Base-by-base conservation (phyloP, 2,329 filamentous ascomycete genomes). In the Ceratocystis cubensis region DNA sequence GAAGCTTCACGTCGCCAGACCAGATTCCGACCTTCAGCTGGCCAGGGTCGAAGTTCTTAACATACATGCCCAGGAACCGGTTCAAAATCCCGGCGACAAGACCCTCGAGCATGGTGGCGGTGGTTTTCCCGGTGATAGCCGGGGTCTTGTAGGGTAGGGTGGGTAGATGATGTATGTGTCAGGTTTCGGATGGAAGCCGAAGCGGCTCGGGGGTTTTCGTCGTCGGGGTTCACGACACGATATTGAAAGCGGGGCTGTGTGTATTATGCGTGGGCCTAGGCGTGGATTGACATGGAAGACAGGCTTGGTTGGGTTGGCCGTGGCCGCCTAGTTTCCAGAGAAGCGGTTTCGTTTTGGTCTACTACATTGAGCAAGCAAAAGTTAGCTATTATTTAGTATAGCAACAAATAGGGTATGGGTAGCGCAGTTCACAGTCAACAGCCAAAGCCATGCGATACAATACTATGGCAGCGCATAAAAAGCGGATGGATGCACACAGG, bases 41-140 rank as follows among this genome's bases (percentile, higher is more conserved):
- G 73, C 91, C 88, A 65, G 94, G 91, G 77, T 99, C 94, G 75
- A 99, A 99, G 78, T 99, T 97, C 83, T 96, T 92, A 77, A 99
- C 93, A 77, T 99, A 99, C 88, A 97, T 96, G 82, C 94, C 95
- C 84, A 99, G 80, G 78, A 99, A 97, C 80, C 95, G 89, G 81
- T 99, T 99, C 72, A 99, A 87, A 81, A 99, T 82, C 78, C 93
- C 95, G 72, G 94, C 91, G 70, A 97, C 94, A 72, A 99, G 83
- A 71, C 92, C 90, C 83, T 99, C 94, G 79, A 99, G 85, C 94
- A 99, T 99, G 30, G 61, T 63, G 62, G 64, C 30, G 53, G 44
- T 28, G 6, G 30, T n/a, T 46, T 44, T 20, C 20, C 65, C 61
- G 41, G 53, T 41, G 37, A n/a, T 37, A 48, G 25, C 62, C 62